Evolutionary conservation across 2,329 filamentous ascomycete genomes (phyloP), one percentile per base, ranked within the genome.

Genomic region (Corinectria fuckeliana): DNA sequence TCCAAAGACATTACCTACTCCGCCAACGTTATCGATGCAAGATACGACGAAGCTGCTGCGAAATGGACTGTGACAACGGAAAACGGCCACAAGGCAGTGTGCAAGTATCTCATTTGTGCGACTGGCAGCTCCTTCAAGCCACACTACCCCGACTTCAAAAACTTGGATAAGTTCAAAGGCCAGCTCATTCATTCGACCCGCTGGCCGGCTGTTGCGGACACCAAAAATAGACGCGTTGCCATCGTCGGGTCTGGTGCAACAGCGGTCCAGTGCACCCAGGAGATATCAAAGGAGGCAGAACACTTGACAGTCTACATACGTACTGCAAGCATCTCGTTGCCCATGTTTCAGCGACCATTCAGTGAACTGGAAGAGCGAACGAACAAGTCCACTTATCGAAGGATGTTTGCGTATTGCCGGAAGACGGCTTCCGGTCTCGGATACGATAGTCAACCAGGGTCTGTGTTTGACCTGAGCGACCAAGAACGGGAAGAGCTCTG

Each of bases 261-360:
- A 1, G 72, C 63, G 0, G 57, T 75, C 0, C 74, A 76, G 53
- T 68, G 72, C 28, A 62, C 73, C 1, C 71, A 71, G 53, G 67
- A 69, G 48, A 58, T 71, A n/a, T 53, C 77, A 3, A 80, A 80
- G 62, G 47, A 69, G 65, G 72, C 77, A 9, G 53, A 50, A 2
- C 58, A 73, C 18, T 55, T 78, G 32, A 75, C 72, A 2, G 81
- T 87, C 2, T 86, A 86, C 66, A 81, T 88, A 60, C 77, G 86
- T 16, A 88, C 83, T 2, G 84, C 86, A 0, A 87, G 86, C 56
- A 78, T 83, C 11, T 83, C 81, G 11, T 68, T 88, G 0, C 87
- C 87, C 0, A 87, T 89, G 83, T 73, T 78, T 2, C 82, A 86
- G 62, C 71, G 76, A 1, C 53, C 71, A 2, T 65, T 86, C 1